Base-by-base conservation (phyloP, 2,329 filamentous ascomycete species). In the Claviceps lovelessii region DNA sequence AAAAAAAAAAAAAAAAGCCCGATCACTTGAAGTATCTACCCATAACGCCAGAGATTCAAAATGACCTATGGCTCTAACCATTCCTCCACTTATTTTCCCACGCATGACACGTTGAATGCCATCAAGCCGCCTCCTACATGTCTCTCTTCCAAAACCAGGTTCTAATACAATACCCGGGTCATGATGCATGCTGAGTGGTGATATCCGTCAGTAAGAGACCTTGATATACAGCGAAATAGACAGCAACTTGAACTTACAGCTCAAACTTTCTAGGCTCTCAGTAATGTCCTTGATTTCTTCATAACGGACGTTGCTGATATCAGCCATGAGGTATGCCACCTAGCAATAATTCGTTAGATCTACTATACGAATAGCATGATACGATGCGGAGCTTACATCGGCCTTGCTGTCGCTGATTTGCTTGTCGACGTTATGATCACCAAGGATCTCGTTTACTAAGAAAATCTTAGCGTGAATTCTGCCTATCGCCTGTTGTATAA, bases 351-450 rank as follows among this genome's bases (percentile, higher is more conserved):
- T 35, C 17, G 15, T 52, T 31, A 55, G 6, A 54, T n/a, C 9
- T 1, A 13, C 23, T 49, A 10, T 13, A 8, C n/a, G 23, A 19
- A 3, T 37, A 5, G 10, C 17, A 29, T 55, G 33, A 52, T 8
- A 15, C 15, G 35, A 9, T 15, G 23, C 2, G 29, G 35, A 44
- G 62, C 78, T 60, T 72, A 88, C 85, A 68, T 97, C 91, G 62
- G 90, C 91, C 74, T 85, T 86, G 72, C 87, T 95, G 70, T 97
- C 93, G 52, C 88, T 93, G 76, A 94, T 97, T 73, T 98, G 93
- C 78, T 97, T 97, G 74, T 96, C 91, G 62, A 98, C 90, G 70
- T 98, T 98, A 76, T 98, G 90, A 65, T 94, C 84, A 47, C 86
- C 88, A 50, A 98, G 79, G 58, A 97, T 89, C 65, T 93, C 88